Base-by-base conservation (phyloP, 164 flowering plant genomes). In the Pachysandra terminalis region DNA sequence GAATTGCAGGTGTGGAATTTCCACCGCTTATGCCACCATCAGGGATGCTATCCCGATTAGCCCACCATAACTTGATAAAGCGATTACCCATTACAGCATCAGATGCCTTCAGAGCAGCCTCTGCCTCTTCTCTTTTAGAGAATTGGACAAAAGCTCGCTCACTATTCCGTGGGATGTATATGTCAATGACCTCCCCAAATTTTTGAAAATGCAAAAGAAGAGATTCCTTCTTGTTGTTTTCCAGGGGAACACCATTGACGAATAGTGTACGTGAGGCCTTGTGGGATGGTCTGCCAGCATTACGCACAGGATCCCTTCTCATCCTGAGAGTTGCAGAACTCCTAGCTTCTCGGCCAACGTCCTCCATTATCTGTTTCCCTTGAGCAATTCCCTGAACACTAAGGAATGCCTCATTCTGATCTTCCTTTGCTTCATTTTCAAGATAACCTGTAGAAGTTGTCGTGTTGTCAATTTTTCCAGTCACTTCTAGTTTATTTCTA, bases 51-150 rank as follows among this genome's bases (percentile, higher is more conserved):
- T 95, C 96, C 55, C 97, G 79, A 76, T 90, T 87, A 57, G 99
- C 99, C 99, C 99, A 95, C 83, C 84, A 87, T 16, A 92, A 77
- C 84, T 85, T 89, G 77, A 95, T 90, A 78, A 95, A 95, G 26
- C 99, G 96, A 68, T 93, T 95, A 49, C 98, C 99, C 97, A 92
- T 90, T 25, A 95, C 99, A 68, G 99, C 99, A 84, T 95, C 99
- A 68, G 99, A 98, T 67, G 98, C 84, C 79, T 71, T 87, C 24
- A 95, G 72, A 70, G 99, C 99, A 77, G 88, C 89, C 68, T 92
- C 99, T 59, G 99, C 99, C 72, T 90, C 98, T 79, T 92, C 98
- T 77, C 91, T 82, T 74, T 80, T 92, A 23, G 98, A 90, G 68
- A 95, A 95, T 74, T 95, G 99, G 64, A 95, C 87, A 86, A 88